These are phyloP conservation scores for Solanum hybrid DNA, from an alignment of 305 asterid species.

Conservation along the genomic window DNA sequence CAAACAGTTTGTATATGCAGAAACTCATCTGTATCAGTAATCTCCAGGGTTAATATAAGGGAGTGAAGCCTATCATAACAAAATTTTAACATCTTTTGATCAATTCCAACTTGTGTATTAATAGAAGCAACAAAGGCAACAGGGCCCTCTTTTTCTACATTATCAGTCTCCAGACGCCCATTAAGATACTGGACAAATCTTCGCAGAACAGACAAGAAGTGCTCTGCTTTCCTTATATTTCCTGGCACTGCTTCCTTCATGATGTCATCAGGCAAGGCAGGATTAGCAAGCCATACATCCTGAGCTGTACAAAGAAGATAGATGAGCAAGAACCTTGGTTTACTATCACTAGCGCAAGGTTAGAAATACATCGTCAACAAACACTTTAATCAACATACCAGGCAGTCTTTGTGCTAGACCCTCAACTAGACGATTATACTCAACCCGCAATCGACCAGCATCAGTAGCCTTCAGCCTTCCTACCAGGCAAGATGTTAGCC, in stretches of 20 bases:
- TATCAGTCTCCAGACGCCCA: slow-evolving; percentile 74
- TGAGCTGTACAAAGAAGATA: slow-evolving; percentile 34
- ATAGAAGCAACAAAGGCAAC: slow-evolving; percentile 87
- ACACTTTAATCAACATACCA: slow-evolving; percentile 35
- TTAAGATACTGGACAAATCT: slow-evolving; percentile 82
- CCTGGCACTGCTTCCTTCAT: slow-evolving; percentile 98
- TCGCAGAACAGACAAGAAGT: slow-evolving; percentile 84
- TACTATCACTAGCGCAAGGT: background rate
- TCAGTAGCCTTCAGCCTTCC: slow-evolving; percentile 99
- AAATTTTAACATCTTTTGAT: slow-evolving; percentile 82
- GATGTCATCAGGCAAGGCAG: slow-evolving; percentile 84
- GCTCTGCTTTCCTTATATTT: slow-evolving; percentile 94
- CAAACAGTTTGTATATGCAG: slow-evolving; percentile 88
- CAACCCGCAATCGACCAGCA: slow-evolving; percentile 97
- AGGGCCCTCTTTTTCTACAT: slow-evolving; percentile 95
- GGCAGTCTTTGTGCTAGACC: slow-evolving; percentile 93
- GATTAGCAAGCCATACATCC: slow-evolving; percentile 84
- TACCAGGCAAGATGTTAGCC: slow-evolving; percentile 43
- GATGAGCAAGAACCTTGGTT: background rate
- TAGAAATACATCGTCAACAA: background rate
- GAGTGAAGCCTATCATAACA: slow-evolving; percentile 97
- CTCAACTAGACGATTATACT: slow-evolving; percentile 89
- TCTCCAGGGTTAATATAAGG: slow-evolving; percentile 85
- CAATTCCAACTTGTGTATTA: slow-evolving; percentile 84
- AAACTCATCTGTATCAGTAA: slow-evolving; percentile 90